phyloP scores from a whole-genome alignment of 495 filamentous ascomycete species.

The Talaromyces nanjingensis region DNA sequence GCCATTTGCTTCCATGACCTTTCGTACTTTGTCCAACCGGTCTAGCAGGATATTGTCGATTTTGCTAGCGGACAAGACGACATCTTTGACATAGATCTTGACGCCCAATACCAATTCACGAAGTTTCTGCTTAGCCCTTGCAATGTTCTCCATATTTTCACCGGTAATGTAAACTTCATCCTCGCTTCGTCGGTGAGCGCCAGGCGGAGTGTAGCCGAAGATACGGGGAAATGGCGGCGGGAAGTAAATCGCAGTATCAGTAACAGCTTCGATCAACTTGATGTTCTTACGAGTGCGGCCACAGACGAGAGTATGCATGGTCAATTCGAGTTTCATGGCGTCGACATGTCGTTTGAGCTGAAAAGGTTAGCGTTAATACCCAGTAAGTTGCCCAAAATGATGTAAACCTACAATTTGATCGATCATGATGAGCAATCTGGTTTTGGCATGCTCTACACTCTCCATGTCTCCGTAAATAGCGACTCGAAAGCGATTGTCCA shows the following conservation, averaged over 20 bases:
- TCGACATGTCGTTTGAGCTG: conserved; percentile 85
- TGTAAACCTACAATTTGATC: conserved; percentile 75
- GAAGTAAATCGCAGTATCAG: conserved; percentile 95
- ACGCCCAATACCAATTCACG: conserved; percentile 72
- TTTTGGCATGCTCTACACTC: conserved; percentile 95
- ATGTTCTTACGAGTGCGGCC: conserved; percentile 92
- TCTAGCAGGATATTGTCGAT: conserved; percentile 88
- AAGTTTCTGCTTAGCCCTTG: conserved; percentile 79
- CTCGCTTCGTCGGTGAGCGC: conserved; percentile 69
- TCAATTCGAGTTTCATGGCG: conserved; percentile 71
- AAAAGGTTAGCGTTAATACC: conserved; percentile 21
- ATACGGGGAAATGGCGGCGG: conserved; percentile 86
- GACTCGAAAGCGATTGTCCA: conserved; percentile 79
- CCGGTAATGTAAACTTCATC: conserved; percentile 93
- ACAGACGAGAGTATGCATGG: conserved; percentile 83
- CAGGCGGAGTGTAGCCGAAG: conserved; percentile 78
- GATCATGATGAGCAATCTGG: conserved; percentile 90
- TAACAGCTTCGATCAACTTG: conserved; percentile 89
- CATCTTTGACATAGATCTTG: conserved; percentile 86
- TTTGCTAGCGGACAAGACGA: conserved; percentile 76
- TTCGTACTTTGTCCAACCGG: conserved; percentile 89
- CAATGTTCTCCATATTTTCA: conserved; percentile 69
- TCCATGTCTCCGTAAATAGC: conserved; percentile 94
- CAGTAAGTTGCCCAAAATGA: too few relatives aligned
- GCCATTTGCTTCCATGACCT: conserved; percentile 95